A percentile compares a stretch with the other conserved stretches of the same genome.
Evolutionary conservation across 1,139 yeast species (phyloP).

Genomic region (Eremothecium coryli): DNA sequence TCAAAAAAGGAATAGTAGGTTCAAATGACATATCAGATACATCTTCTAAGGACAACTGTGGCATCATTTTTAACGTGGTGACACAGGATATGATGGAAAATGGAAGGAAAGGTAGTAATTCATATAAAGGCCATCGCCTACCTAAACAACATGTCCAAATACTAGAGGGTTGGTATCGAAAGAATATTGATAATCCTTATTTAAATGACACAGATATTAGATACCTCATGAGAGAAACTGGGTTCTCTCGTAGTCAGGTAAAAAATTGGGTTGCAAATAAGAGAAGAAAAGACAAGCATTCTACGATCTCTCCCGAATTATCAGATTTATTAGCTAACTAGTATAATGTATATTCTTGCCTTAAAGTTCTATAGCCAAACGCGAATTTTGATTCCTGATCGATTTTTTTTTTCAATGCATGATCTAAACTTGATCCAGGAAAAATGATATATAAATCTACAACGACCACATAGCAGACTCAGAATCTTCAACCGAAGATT

Average conservation of each 20-base stretch:
- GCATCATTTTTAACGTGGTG: conserved; percentile 12
- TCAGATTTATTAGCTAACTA: conserved; percentile 5
- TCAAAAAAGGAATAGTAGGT: neutral
- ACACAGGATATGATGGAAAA: conserved; percentile 15
- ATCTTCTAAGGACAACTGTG: conserved; percentile 1
- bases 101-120: conserved; percentile 5
- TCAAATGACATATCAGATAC: neutral
- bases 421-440: too few species aligned
- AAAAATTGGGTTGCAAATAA: conserved; percentile 25
- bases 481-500: conserved; percentile 1
- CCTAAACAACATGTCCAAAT: conserved; percentile 12
- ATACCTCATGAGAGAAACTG: conserved; percentile 11
- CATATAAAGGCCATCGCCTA: conserved; percentile 19
- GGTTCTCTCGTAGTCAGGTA: conserved; percentile 16
- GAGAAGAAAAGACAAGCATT: conserved; percentile 19
- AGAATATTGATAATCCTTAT: conserved; percentile 17
- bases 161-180: conserved; percentile 18
- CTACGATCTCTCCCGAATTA: conserved; percentile 3
- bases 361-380: neutral
- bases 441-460: conserved; percentile 1
- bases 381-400: neutral
- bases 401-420: neutral
- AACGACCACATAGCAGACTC: conserved; percentile 4
- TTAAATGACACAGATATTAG: conserved; percentile 12
- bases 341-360: neutral